Base-by-base conservation (phyloP, 169 alveolate genomes). In the Cryptosporidium muris region DNA sequence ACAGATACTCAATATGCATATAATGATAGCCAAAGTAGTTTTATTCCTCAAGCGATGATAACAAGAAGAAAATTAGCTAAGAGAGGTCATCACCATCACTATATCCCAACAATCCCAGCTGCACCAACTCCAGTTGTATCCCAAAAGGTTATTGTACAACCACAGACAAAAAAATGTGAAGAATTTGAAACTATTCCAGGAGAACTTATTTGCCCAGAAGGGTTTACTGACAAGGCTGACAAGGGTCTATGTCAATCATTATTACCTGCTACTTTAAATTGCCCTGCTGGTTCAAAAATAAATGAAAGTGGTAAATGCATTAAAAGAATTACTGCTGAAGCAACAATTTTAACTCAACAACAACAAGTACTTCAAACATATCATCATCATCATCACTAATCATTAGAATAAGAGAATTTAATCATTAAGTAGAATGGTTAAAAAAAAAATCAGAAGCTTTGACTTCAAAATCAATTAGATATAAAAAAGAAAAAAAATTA, bases 11-110 rank as follows among this genome's bases (percentile, higher is more conserved):
- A 67, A 67, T 67, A 53, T 54, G 82, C 51, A 5, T 67, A 67
- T 67, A 51, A 52, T 2, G 66, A 67, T 25, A 63, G 52, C 34
- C 37, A 45, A 38, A 42, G 37, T 8, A 67, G n/a, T 5, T 67
- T 38, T 0, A 67, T 38, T 67, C 65, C 53, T 8, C 63, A 58
- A 40, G 82, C 82, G 25, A 63, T 47, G 38, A 67, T 67, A n/a
- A 51, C 58, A n/a, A 67, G 65, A 49, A 53, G 82, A 67, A 64
- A 45, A 64, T 67, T 67, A 54, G 82, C 66, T 51, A 67, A 12
- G 51, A 67, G 54, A 67, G 82, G 82, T 11, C 82, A 67, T 54
- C 82, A 67, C 42, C 82, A 67, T 38, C 82, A 54, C 42, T 53
- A 65, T 47, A 25, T 25, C 25, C 25, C 25, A 25, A 25, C 25